Evolutionary conservation across 768 basidiomycete species (phyloP), one percentile per base, ranked within the genome.

Genomic region (Boletus tylopilopsis): DNA sequence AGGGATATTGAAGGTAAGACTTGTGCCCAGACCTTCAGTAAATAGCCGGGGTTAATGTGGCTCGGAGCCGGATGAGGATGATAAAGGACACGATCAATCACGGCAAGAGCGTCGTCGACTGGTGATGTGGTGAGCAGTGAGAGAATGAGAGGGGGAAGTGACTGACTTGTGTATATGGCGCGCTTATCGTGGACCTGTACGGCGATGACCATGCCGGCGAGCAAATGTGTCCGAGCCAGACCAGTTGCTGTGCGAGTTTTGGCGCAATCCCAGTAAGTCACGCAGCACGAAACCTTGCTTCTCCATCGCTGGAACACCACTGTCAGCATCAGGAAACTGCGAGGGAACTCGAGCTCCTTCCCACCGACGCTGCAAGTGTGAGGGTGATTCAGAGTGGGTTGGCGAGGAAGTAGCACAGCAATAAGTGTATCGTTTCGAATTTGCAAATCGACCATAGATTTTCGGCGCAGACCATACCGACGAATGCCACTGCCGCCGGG

Each of bases 61-160:
- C 29, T 34, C 38, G 5, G 61, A 21, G 64, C 54, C 6, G 64
- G 63, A 16, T 66, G 69, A 30, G 66, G 63, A 35, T 71, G 68
- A 22, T 68, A 71, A 59, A 80, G 76, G 3, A 71, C 60, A 58
- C 88, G 90, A 40, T 90, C 87, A 21, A 91, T 73, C 4, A 85
- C 81, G 25, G 71, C 81, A 2, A 87, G 85, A 5, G 87, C 86
- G 57, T 91, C 89, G 60, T 91, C 89, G 51, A 90, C 86, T 90
- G 43, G 24, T 6, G 18, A 41, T 13, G 27, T 11, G 0, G 37
- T 56, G 39, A 54, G 42, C 13, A 36, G 15, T 18, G 30, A 23
- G 33, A 11, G 13, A 4, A 4, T 2, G 33, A n/a, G 37, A 27
- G 11, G 23, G 35, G 12, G 33, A 25, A 25, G 10, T 13, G 21